These are phyloP conservation scores for Trichoderma hamatum DNA, from an alignment of 2,329 filamentous ascomycete species.

Conservation along the genomic window DNA sequence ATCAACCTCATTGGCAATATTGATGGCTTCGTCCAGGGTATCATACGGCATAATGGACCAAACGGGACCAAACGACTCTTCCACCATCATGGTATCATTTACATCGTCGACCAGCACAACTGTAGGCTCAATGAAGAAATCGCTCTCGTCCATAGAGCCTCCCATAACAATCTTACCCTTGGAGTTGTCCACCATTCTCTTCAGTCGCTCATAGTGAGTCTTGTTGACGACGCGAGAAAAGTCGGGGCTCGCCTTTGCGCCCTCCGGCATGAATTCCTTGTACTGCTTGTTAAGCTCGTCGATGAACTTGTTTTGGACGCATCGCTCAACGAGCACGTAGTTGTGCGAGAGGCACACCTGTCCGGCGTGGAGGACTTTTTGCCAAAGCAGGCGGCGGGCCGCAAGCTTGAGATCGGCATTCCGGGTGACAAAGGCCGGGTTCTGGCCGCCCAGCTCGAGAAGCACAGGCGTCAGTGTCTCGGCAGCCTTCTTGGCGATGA, in stretches of 20 bases:
- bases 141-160: slow-evolving; percentile 76
- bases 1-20: slow-evolving; percentile 77
- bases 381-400: slow-evolving; percentile 84
- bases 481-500: slow-evolving; percentile 88
- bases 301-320: slow-evolving; percentile 72
- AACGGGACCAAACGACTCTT: slow-evolving; percentile 93
- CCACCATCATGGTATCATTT: slow-evolving; percentile 72
- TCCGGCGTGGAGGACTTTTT: slow-evolving; percentile 82
- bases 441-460: slow-evolving; percentile 87
- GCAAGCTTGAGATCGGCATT: slow-evolving; percentile 79
- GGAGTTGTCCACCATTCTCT: slow-evolving; percentile 85
- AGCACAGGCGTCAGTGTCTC: slow-evolving; percentile 84
- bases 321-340: slow-evolving; percentile 82
- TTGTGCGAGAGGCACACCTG: slow-evolving; percentile 94
- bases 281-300: slow-evolving; percentile 71
- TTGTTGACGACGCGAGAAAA: slow-evolving; percentile 80
- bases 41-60: slow-evolving; percentile 80
- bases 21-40: slow-evolving; percentile 82
- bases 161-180: slow-evolving; percentile 85
- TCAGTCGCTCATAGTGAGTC: slow-evolving; percentile 77
- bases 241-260: slow-evolving; percentile 76
- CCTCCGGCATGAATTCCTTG: slow-evolving; percentile 81
- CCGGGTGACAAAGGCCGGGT: slow-evolving; percentile 89
- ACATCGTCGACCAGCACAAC: slow-evolving; percentile 79
- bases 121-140: slow-evolving; percentile 88